A percentile compares a stretch with the other conserved stretches of the same genome.
These are phyloP conservation scores for Aspergillus tubingensis DNA, from an alignment of 2,329 filamentous ascomycete species.

Conservation along the genomic window DNA sequence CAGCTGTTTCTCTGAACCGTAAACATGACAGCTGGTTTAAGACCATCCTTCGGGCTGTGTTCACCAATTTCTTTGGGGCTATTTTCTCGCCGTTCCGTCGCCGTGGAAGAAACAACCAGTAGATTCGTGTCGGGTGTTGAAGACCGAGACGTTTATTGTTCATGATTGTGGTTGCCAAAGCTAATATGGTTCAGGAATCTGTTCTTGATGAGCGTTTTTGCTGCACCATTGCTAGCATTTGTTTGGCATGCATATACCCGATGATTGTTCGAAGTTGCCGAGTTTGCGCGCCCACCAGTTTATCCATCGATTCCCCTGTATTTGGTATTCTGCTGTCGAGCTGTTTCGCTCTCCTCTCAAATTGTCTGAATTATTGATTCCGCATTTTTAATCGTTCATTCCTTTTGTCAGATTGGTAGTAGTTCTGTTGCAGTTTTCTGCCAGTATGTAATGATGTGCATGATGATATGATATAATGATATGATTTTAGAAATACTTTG, in stretches of 20 bases:
- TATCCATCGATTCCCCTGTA: slow-evolving; percentile 40
- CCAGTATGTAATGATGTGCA: slow-evolving; percentile 20
- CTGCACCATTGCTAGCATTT: slow-evolving; percentile 32
- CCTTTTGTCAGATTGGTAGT: slow-evolving; percentile 1
- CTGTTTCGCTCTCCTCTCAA: slow-evolving; percentile 23
- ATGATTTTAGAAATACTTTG: background rate
- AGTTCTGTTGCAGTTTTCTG: background rate
- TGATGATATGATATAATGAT: slow-evolving; percentile 5
- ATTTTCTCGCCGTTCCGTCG: slow-evolving; percentile 44
- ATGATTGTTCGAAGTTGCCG: slow-evolving; percentile 20
- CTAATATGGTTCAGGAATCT: slow-evolving; percentile 37
- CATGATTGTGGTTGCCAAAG: slow-evolving; percentile 23
- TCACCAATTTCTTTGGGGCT: slow-evolving; percentile 43
- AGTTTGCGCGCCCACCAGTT: slow-evolving; percentile 23
- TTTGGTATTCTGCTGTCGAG: slow-evolving; percentile 27
- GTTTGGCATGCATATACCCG: slow-evolving; percentile 33
- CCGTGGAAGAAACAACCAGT: slow-evolving; percentile 32
- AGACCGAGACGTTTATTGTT: slow-evolving; percentile 13
- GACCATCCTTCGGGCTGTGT: slow-evolving; percentile 43
- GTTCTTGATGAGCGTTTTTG: slow-evolving; percentile 34
- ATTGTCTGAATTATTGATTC: slow-evolving; percentile 18
- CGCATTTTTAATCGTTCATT: slow-evolving; percentile 9
- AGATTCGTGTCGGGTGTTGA: slow-evolving; percentile 19
- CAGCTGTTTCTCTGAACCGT: slow-evolving; percentile 41
- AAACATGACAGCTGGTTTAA: slow-evolving; percentile 45